These are phyloP conservation scores for Fraxinus floribunda DNA, from an alignment of 305 asterid species.

Conservation along the genomic window DNA sequence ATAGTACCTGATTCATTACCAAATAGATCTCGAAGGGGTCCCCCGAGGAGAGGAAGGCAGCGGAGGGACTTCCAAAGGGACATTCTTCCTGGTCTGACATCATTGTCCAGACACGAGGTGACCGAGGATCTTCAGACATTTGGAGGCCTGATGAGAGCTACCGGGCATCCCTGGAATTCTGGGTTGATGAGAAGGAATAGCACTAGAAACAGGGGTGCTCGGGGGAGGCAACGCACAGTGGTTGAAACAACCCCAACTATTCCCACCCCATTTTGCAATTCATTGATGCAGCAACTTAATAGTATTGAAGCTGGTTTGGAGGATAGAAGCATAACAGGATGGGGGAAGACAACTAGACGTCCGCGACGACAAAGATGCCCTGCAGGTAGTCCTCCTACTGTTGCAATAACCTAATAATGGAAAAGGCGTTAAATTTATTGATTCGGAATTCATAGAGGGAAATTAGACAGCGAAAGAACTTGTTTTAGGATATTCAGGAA, in stretches of 20 bases:
- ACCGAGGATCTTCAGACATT: constrained; percentile 89
- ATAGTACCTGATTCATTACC: constrained; percentile 27
- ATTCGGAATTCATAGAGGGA: not conserved
- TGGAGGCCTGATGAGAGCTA: constrained; percentile 84
- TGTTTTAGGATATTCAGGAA: constrained; percentile 16
- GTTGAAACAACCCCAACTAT: constrained; percentile 38
- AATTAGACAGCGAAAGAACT: not conserved
- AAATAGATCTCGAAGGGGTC: constrained; percentile 68
- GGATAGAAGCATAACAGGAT: constrained; percentile 77
- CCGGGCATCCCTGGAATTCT: constrained; percentile 66
- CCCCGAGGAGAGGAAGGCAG: constrained; percentile 84
- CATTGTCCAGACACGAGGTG: constrained; percentile 80
- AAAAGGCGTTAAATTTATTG: constrained; percentile 32
- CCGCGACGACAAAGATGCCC: constrained; percentile 86
- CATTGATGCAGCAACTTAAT: constrained; percentile 45
- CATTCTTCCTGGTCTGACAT: constrained; percentile 76
- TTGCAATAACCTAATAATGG: not conserved
- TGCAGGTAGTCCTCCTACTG: constrained; percentile 40
- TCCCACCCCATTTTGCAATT: constrained; percentile 34
- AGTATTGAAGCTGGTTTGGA: constrained; percentile 58
- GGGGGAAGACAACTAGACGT: constrained; percentile 96
- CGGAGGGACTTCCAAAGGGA: constrained; percentile 91
- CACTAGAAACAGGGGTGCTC: constrained; percentile 50
- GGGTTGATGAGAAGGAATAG: constrained; percentile 69
- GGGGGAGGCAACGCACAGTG: constrained; percentile 59